Conservation (phyloP, 2,329 filamentous ascomycete species). For the Penicillium sp. region DNA sequence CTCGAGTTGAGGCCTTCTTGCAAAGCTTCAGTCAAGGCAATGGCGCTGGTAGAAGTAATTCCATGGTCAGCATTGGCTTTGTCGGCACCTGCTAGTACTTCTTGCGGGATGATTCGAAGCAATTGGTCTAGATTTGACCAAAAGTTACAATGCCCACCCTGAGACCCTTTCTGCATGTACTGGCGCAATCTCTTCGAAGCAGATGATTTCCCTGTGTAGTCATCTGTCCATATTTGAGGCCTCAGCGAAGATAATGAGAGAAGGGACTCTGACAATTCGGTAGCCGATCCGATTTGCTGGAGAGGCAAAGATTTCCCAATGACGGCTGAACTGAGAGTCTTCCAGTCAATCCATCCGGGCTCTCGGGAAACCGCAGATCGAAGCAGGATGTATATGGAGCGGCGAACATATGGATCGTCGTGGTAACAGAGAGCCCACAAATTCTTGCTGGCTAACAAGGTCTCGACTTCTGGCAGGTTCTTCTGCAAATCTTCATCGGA, state of each 20-base stretch:
- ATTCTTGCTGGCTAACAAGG: slow-evolving; percentile 62
- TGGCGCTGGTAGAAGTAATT: slow-evolving; percentile 50
- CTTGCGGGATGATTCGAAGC: slow-evolving; percentile 54
- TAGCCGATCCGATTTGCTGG: slow-evolving; percentile 70
- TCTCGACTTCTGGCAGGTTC: slow-evolving; percentile 60
- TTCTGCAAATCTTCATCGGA: slow-evolving; percentile 56
- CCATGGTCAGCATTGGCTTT: slow-evolving; percentile 22
- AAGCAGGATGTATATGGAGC: slow-evolving; percentile 57
- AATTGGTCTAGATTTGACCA: slow-evolving; percentile 70
- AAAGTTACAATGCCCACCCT: slow-evolving; percentile 68
- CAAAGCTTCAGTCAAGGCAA: slow-evolving; percentile 64
- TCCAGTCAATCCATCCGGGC: slow-evolving; percentile 56
- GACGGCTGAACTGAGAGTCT: slow-evolving; percentile 65
- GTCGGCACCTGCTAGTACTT: slow-evolving; percentile 41
- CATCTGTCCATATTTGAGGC: slow-evolving; percentile 70
- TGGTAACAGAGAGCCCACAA: slow-evolving; percentile 60
- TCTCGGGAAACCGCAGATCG: slow-evolving; percentile 51
- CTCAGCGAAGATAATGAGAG: slow-evolving; percentile 62
- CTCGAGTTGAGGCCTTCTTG: slow-evolving; percentile 68
- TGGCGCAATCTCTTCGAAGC: slow-evolving; percentile 60
- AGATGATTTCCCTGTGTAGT: slow-evolving; percentile 58
- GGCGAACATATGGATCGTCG: slow-evolving; percentile 57
- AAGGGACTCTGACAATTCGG: slow-evolving; percentile 67
- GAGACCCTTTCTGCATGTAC: slow-evolving; percentile 80
- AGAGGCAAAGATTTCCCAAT: slow-evolving; percentile 71